Evolutionary conservation across 1,284 basidiomycete species (phyloP), one percentile per base, ranked within the genome.

Genomic region (Cystobasidiaceae sp.): DNA sequence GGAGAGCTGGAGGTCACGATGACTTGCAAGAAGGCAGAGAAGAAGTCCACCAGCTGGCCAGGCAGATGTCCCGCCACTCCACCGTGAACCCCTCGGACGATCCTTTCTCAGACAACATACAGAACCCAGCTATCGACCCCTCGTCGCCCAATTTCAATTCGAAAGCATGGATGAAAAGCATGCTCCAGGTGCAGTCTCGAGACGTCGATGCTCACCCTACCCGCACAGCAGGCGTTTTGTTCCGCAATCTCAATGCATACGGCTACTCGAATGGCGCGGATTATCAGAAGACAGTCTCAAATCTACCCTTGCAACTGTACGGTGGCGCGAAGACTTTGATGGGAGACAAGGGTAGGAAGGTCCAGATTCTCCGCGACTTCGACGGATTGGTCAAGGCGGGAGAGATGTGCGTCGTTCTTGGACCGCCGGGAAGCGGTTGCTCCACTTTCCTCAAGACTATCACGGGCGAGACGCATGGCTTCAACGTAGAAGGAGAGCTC

Each of bases 351-450:
- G 78, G 78, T 54, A 75, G 75, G 49, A 76, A 77, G 68, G 78
- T 82, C 23, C 74, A 81, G 63, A 82, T 82, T 61, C 74, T 82
- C 0, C 67, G 57, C 23, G 80, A 78, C 0, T 84, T 84, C 67
- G 77, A 81, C 39, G 84, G 83, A 9, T 77, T 80, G 15, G 77
- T 85, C 33, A 75, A 78, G 15, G 83, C 84, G 0, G 84, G 84
- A 3, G 83, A 85, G 76, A 82, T 85, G 75, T 68, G 77, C 8
- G 77, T 88, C 64, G 76, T 81, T n/a, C 78, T 81, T 5, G 75
- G 84, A 13, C 75, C 86, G n/a, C 85, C 86, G 82, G 74, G 80
- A 85, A 78, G 77, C 84, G 78, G 86, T 80, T 90, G 89, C 72
- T 72, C 84, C 61, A 77, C 82, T 0, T 77, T 78, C 48, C 74